Base-by-base conservation (phyloP, 1,139 yeast genomes). In the Yamadazyma pseudoaaseri region DNA sequence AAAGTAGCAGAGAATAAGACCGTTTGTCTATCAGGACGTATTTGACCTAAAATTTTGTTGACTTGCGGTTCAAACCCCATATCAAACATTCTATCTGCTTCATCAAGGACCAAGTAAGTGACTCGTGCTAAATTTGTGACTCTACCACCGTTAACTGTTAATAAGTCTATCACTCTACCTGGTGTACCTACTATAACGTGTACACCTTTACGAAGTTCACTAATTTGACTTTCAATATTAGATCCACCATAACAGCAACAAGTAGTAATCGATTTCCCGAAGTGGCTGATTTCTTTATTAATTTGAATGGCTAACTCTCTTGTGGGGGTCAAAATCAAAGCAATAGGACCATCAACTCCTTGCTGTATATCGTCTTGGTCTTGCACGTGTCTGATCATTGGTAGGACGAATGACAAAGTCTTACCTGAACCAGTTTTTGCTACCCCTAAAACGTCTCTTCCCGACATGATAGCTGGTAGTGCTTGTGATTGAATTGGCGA, bases 41-140 rank as follows among this genome's bases (percentile, higher is more conserved):
- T 73, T 29, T 85, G 85, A 20, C 76, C 70, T 50, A 89, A 70
- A 18, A 94, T 83, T 50, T 87, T 86, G 49, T 77, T 80, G 3
- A 94, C 90, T 54, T 94, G 99, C 0, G 98, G 98, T 51, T 89
- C 98, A 62, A 87, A 87, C 58, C 96, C 97, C 96, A 87, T 87
- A 72, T 89, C 96, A 70, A 87, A 79, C 94, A 85, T 85, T 70
- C 95, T 79, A 63, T 86, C 95, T 52, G 96, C 96, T 74, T 87
- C 98, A 65, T 92, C 98, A 51, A 92, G 77, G 43, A 92, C 98
- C 65, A 92, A 78, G 69, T 92, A 92, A 35, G 97, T 92, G 43
- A 92, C 97, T 70, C 97, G 86, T 28, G 65, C 64, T 13, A 92
- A 65, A 39, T 79, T 81, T 2, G 92, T 67, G 0, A 90, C 78